These are phyloP conservation scores for Penicillium cataractarum DNA, from an alignment of 495 filamentous ascomycete species.

Conservation along the genomic window DNA sequence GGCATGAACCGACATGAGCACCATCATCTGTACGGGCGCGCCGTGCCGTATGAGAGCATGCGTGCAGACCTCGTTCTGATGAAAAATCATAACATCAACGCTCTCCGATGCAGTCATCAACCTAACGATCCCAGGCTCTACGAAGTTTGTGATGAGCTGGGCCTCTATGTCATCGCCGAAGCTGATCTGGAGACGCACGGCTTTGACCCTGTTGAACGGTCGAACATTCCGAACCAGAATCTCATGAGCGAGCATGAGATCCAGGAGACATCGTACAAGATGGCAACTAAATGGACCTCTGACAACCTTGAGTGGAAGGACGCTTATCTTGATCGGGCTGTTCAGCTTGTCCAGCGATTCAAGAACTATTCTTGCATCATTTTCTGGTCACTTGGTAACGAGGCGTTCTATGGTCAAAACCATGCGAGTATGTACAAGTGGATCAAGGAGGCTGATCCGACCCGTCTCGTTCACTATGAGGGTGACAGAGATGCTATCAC, in stretches of 20 bases:
- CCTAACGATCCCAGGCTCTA: constrained; percentile 61
- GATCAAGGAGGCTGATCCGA: constrained; percentile 59
- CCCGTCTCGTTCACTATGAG: constrained; percentile 67
- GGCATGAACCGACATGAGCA: constrained; percentile 71
- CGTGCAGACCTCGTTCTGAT: constrained; percentile 62
- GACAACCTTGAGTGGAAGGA: constrained; percentile 65
- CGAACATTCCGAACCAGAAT: constrained; percentile 45
- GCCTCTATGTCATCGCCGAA: constrained; percentile 72
- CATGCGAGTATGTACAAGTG: constrained; percentile 66
- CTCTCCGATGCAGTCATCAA: constrained; percentile 64
- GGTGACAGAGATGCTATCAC: constrained; percentile 58
- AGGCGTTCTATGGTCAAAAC: constrained; percentile 69
- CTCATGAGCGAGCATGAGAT: constrained; percentile 51
- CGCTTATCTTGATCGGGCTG: constrained; percentile 66
- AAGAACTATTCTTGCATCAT: constrained; percentile 67
- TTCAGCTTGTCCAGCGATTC: constrained; percentile 64
- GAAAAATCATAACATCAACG: constrained; percentile 69
- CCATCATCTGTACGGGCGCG: constrained; percentile 59
- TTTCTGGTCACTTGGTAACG: constrained; percentile 73
- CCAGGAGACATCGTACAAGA: constrained; percentile 53
- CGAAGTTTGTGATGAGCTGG: constrained; percentile 66
- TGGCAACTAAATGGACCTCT: constrained; percentile 60
- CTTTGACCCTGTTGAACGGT: constrained; percentile 52
- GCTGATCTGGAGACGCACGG: constrained; percentile 72
- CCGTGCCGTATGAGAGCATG: constrained; percentile 60